Base-by-base conservation (phyloP, 169 alveolate genomes). In the Plasmodium falciparum region DNA sequence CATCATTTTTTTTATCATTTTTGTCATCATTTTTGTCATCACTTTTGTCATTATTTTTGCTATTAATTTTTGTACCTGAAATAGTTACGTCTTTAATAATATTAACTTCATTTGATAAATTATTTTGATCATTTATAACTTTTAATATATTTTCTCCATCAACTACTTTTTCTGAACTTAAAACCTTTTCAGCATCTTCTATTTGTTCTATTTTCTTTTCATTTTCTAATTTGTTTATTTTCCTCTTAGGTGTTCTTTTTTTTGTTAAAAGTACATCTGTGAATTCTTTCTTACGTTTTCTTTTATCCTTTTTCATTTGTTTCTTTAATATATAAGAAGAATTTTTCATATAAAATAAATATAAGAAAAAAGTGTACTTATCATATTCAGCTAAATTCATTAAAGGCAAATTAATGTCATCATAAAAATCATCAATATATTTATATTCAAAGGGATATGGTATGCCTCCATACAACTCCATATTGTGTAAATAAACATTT, bases 221-320 rank as follows among this genome's bases (percentile, higher is more conserved):
- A 20, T 43, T 26, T 39, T 50, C 88, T 39, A 6, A 63, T 24
- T 85, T 85, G 45, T 70, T 86, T 26, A 86, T 33, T 54, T 66
- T 86, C 26, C 92, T 86, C 56, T 62, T 86, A 3, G 88, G 69
- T 3, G 75, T 61, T 58, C 75, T 86, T 73, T 86, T 86, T 56
- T 86, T 86, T 62, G 92, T 24, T 43, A 88, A 20, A n/a, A 59
- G 9, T 7, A 61, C 54, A 69, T 83, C 91, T 26, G 83, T n/a
- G 3, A 83, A 83, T 24, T 86, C 83, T 61, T 58, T 71, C 73
- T 86, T 86, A 5, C 92, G 54, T 63, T 86, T 86, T 59, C 47
- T 86, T 54, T 73, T 86, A 17, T 86, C 92, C 66, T 72, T 86
- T 61, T 71, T 71, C 24, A 86, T 71, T 86, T 86, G 88, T 54